Conservation (phyloP, 2,329 filamentous ascomycete species). For the Ascochyta lentis region DNA sequence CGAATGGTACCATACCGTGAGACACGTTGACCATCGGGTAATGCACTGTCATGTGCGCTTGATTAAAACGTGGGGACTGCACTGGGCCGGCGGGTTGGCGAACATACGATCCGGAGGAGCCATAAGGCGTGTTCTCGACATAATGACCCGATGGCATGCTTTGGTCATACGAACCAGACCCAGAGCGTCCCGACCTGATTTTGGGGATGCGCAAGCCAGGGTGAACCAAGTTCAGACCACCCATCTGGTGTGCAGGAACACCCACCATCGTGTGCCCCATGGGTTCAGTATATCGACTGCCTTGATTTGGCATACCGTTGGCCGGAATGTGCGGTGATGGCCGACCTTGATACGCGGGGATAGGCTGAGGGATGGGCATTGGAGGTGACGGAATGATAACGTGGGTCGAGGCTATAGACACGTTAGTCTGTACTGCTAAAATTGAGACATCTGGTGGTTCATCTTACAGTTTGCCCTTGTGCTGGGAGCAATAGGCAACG, state of each 20-base stretch:
- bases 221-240: constrained; percentile 1
- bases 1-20: constrained; percentile 21
- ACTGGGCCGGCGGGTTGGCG: constrained; percentile 23
- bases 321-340: not conserved
- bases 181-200: constrained; percentile 14
- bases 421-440: constrained; percentile 16
- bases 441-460: constrained; percentile 2
- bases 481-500: not conserved
- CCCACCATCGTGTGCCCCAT: constrained; percentile 3
- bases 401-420: constrained; percentile 12
- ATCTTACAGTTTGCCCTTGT: constrained; percentile 17
- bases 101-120: constrained; percentile 19
- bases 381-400: not conserved
- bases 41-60: constrained; percentile 20
- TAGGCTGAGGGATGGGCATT: not conserved
- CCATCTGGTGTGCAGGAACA: not conserved
- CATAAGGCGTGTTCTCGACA: constrained; percentile 29
- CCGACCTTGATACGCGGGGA: not conserved
- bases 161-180: constrained; percentile 19
- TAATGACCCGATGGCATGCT: constrained; percentile 14
- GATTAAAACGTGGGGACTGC: constrained; percentile 24
- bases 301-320: constrained; percentile 3
- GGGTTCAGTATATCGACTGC: constrained; percentile 3
- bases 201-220: constrained; percentile 19
- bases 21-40: constrained; percentile 17